Base-by-base conservation (phyloP, 495 filamentous ascomycete genomes). In the Mytilinidion resinicola region DNA sequence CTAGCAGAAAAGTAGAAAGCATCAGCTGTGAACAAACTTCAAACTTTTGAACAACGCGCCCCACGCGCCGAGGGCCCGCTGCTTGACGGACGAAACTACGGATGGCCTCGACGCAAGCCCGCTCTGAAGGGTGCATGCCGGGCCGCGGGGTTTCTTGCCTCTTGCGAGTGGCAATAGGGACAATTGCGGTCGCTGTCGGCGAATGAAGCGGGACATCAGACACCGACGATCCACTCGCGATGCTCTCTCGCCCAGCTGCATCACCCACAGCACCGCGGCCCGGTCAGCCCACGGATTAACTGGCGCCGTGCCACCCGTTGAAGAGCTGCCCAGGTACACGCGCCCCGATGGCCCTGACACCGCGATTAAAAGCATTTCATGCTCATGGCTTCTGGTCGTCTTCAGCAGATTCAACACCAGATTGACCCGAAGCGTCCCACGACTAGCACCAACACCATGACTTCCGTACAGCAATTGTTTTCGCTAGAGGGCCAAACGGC, bases 401-500 rank as follows among this genome's bases (percentile, higher is more conserved):
- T 61, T 25, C 51, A 57, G 30, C n/a, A 67, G 35, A 12, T 59
- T n/a, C 50, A 59, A 21, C 43, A 60, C 17, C 25, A 49, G 21
- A 19, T 49, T 11, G 15, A 49, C 33, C 41, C n/a, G 25, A 41
- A 58, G 20, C 37, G 25, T 17, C 51, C 8, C 54, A 58, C 53
- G 36, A 51, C 17, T 10, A 8, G 3, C 21, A 20, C 34, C 49
- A n/a, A 30, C 25, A 38, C 6, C 15, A 74, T 74, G 72, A 15
- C 66, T 14, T 65, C 69, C 1, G 56, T 75, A 14, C 66, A 67
- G 51, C 55, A 74, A 50, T 59, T 75, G 10, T 75, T 75, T 62
- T 72, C 69, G 8, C 65, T 75, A 2, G 58, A 72, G 44, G 83
- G 82, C 56, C 82, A 89, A 67, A 95, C 87, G 9, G 91, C 91